These are phyloP conservation scores for Apophysomyces sp. DNA, from an alignment of 371 early-diverging fungal genomes.

Conservation along the genomic window DNA sequence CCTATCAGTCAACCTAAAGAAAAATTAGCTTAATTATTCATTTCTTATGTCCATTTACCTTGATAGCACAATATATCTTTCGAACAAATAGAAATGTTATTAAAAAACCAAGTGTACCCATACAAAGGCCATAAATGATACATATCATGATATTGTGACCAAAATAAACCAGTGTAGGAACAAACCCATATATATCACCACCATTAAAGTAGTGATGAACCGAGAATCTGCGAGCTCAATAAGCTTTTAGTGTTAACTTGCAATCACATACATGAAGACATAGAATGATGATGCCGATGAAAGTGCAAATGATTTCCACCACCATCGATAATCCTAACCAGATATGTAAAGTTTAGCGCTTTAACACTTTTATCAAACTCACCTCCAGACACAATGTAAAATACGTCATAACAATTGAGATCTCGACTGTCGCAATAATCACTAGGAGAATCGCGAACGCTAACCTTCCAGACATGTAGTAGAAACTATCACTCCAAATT, in stretches of 20 bases:
- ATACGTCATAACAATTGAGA: slow-evolving; percentile 88
- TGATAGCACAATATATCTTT: slow-evolving; percentile 74
- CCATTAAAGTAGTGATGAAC: slow-evolving; percentile 50
- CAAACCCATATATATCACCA: slow-evolving; percentile 47
- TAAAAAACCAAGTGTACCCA: slow-evolving; percentile 81
- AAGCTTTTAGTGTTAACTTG: slow-evolving; percentile 29
- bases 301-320: slow-evolving; percentile 81
- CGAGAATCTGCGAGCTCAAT: slow-evolving; percentile 8
- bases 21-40: not conserved
- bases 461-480: slow-evolving; percentile 84
- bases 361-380: not conserved
- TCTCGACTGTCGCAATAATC: slow-evolving; percentile 79
- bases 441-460: slow-evolving; percentile 67
- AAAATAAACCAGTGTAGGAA: slow-evolving; percentile 57
- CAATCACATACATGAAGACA: slow-evolving; percentile 61
- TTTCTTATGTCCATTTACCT: slow-evolving; percentile 35
- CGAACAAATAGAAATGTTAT: slow-evolving; percentile 74
- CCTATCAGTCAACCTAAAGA: not conserved
- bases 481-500: slow-evolving; percentile 47
- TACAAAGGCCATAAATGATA: slow-evolving; percentile 54
- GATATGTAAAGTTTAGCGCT: not conserved
- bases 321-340: slow-evolving; percentile 72
- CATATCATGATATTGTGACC: slow-evolving; percentile 53
- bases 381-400: slow-evolving; percentile 86
- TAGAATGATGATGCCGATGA: slow-evolving; percentile 72